These are phyloP conservation scores for Conticribra guillardii DNA, from an alignment of 108 stramenopile genomes.

Conservation along the genomic window DNA sequence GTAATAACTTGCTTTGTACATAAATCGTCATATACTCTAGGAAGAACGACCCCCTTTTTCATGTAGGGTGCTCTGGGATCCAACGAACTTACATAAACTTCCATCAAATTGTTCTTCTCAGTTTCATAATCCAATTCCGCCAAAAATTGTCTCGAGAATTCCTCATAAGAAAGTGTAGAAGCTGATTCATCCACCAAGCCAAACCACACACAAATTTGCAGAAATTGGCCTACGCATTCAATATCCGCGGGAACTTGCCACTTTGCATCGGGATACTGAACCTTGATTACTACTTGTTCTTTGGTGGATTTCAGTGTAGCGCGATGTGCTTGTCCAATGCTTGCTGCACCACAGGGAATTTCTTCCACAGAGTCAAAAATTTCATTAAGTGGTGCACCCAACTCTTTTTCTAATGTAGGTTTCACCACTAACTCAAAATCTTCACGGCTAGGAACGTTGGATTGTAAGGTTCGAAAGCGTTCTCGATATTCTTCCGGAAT, in stretches of 20 bases:
- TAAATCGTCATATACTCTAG: slow-evolving; percentile 53
- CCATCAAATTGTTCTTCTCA: slow-evolving; percentile 62
- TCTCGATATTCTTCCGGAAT: slow-evolving; percentile 70
- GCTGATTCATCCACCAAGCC: slow-evolving; percentile 67
- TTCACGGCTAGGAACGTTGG: slow-evolving; percentile 75
- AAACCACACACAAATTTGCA: slow-evolving; percentile 70
- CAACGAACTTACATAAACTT: slow-evolving; percentile 61
- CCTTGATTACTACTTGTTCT: slow-evolving; percentile 88
- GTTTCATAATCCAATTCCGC: slow-evolving; percentile 69
- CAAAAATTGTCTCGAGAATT: slow-evolving; percentile 77
- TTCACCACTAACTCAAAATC: slow-evolving; percentile 71
- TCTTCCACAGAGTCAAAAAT: slow-evolving; percentile 82
- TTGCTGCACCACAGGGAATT: slow-evolving; percentile 88
- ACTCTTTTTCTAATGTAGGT: slow-evolving; percentile 65
- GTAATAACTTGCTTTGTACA: slow-evolving; percentile 72
- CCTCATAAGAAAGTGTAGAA: slow-evolving; percentile 60
- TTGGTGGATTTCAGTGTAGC: slow-evolving; percentile 52
- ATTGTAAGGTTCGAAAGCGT: slow-evolving; percentile 75
- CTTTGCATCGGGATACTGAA: slow-evolving; percentile 89
- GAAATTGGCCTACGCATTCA: slow-evolving; percentile 72
- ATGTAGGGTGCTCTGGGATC: slow-evolving; percentile 67
- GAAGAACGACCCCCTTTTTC: slow-evolving; percentile 56
- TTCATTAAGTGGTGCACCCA: slow-evolving; percentile 63
- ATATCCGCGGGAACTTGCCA: slow-evolving; percentile 87
- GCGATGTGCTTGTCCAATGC: slow-evolving; percentile 92